Percentiles rank a stretch among this genome's conserved stretches.
Evolutionary conservation across 352 stramenopile species (phyloP).

Genomic region (Phytophthora colocasiae): DNA sequence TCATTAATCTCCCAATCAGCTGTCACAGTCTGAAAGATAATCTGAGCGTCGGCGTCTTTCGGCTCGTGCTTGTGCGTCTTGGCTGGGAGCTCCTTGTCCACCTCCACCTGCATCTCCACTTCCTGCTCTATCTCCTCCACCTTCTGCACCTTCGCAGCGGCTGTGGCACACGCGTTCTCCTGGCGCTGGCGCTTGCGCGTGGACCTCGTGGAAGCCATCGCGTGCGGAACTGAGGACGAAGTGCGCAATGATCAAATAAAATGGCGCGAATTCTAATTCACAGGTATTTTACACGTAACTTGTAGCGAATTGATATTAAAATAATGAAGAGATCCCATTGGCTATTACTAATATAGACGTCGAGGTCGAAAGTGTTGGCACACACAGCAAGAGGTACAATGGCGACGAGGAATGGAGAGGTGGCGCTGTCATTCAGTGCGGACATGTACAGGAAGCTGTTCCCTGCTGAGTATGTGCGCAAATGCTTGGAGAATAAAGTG

Average conservation of each 20-base stretch:
- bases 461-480: constrained; percentile 69
- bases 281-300: no score
- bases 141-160: background rate
- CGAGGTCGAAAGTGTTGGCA: background rate
- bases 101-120: background rate
- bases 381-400: constrained; percentile 2
- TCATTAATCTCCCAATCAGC: constrained; percentile 10
- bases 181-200: background rate
- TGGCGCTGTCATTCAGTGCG: constrained; percentile 61
- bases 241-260: constrained; percentile 12
- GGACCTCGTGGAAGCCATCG: constrained; percentile 10
- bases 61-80: background rate
- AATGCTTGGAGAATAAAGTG: constrained; percentile 66
- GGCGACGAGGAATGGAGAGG: constrained; percentile 25
- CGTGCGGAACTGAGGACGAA: constrained; percentile 1
- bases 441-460: constrained; percentile 84
- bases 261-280: constrained; percentile 5
- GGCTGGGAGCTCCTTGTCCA: background rate
- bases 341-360: background rate
- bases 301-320: no score
- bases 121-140: background rate
- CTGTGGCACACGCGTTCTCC: background rate
- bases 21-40: constrained; percentile 16
- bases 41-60: background rate
- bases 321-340: no score